Conservation (phyloP, 1,284 basidiomycete species). For the Cryptococcus neoformans region DNA sequence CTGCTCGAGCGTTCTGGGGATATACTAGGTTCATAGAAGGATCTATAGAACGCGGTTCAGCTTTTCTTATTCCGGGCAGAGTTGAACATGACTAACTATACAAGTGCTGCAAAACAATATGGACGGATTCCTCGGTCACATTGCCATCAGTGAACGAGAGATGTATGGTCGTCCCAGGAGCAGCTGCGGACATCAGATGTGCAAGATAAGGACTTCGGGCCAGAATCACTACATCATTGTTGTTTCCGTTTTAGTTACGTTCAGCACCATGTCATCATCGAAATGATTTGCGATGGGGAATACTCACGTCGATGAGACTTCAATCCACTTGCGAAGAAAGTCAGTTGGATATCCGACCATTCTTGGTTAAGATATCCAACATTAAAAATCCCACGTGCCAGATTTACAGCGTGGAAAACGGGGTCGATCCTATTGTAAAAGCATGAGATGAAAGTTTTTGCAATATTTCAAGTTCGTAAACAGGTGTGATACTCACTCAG, state of each 20-base stretch:
- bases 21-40: conserved; percentile 52
- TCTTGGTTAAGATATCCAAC: conserved; percentile 37
- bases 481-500: conserved; percentile 1
- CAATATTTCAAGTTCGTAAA: not conserved
- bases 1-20: conserved; percentile 71
- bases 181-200: conserved; percentile 64
- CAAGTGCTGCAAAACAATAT: conserved; percentile 43
- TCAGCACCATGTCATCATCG: not conserved
- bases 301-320: conserved; percentile 45
- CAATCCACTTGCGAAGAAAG: conserved; percentile 34
- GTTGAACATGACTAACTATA: conserved; percentile 28
- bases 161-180: conserved; percentile 65
- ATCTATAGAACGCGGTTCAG: conserved; percentile 11
- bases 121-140: conserved; percentile 59
- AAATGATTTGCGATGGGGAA: not conserved
- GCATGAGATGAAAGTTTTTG: not conserved
- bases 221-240: conserved; percentile 63
- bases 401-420: conserved; percentile 17
- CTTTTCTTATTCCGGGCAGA: not conserved
- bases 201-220: conserved; percentile 80
- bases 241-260: not conserved
- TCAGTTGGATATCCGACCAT: conserved; percentile 40
- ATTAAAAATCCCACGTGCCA: conserved; percentile 33
- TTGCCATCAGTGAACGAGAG: conserved; percentile 71
- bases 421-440: conserved; percentile 7